Percentiles rank a stretch among this genome's conserved stretches.
Conservation (phyloP, 2,329 filamentous ascomycete genomes). For the Incumbomyces lentus region DNA sequence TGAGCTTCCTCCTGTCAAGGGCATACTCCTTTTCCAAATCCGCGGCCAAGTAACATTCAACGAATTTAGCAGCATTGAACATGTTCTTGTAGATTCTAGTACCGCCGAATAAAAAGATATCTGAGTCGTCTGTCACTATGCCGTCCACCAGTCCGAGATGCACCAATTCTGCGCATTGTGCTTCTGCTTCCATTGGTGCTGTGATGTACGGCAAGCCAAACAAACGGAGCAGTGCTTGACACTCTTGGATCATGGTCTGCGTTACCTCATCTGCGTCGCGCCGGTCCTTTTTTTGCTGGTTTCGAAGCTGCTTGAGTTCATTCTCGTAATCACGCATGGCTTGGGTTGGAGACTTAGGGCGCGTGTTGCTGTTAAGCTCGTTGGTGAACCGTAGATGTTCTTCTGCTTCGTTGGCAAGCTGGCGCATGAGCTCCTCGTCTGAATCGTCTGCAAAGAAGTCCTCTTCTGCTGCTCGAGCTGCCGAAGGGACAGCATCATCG, state of each 20-base stretch:
- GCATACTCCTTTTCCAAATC: slow-evolving; percentile 87
- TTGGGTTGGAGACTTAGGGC: slow-evolving; percentile 52
- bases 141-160: slow-evolving; percentile 81
- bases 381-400: slow-evolving; percentile 90
- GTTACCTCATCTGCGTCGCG: slow-evolving; percentile 95
- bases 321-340: slow-evolving; percentile 72
- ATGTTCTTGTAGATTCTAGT: slow-evolving; percentile 98
- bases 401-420: slow-evolving; percentile 80
- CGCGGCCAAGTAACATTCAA: slow-evolving; percentile 79
- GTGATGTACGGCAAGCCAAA: slow-evolving; percentile 96
- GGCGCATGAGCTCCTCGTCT: slow-evolving; percentile 76
- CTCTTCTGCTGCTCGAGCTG: slow-evolving; percentile 34
- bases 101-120: slow-evolving; percentile 93
- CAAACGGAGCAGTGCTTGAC: slow-evolving; percentile 75
- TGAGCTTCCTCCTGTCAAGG: slow-evolving; percentile 75
- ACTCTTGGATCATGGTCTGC: slow-evolving; percentile 90
- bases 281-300: slow-evolving; percentile 92
- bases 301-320: slow-evolving; percentile 75
- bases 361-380: slow-evolving; percentile 52
- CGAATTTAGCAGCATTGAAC: slow-evolving; percentile 97
- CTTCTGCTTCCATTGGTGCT: slow-evolving; percentile 97
- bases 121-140: slow-evolving; percentile 93
- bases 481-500: slow-evolving; percentile 20
- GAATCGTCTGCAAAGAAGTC: slow-evolving; percentile 61
- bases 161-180: slow-evolving; percentile 90